Evolutionary conservation across 768 basidiomycete genomes (phyloP).

Genomic region (Cyclocybe cylindracea): DNA sequence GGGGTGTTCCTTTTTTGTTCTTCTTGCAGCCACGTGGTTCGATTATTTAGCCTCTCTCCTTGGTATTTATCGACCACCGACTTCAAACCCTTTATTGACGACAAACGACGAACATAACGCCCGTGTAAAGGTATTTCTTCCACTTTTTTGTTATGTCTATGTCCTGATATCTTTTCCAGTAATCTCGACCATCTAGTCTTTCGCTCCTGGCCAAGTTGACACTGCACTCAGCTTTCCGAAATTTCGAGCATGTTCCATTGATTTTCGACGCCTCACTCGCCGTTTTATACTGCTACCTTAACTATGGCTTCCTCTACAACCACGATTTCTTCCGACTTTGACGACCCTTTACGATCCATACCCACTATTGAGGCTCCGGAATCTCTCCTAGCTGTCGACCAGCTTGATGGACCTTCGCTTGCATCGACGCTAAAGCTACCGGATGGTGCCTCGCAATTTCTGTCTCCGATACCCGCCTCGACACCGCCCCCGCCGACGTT

Average conservation of each 20-base stretch:
- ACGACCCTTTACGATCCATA: constrained; percentile 30
- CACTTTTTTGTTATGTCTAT: not conserved
- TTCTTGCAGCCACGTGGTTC: not conserved
- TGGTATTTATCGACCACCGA: not conserved
- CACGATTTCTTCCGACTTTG: constrained; percentile 16
- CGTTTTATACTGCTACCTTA: constrained; percentile 11
- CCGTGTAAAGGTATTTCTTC: constrained; percentile 13
- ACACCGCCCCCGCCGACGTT: constrained; percentile 44
- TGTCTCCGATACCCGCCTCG: constrained; percentile 42
- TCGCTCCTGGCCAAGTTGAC: constrained; percentile 7
- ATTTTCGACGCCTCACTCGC: constrained; percentile 13
- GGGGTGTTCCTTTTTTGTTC: not conserved
- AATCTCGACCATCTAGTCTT: not conserved
- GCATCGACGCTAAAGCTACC: constrained; percentile 26
- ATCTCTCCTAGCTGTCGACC: constrained; percentile 21
- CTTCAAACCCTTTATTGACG: constrained; percentile 12
- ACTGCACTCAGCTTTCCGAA: constrained; percentile 2
- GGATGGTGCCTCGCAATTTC: constrained; percentile 26
- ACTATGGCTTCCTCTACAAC: constrained; percentile 23
- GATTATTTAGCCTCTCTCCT: not conserved
- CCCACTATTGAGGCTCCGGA: constrained; percentile 24
- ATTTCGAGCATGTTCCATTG: constrained; percentile 32
- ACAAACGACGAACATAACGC: constrained; percentile 26
- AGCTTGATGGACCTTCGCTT: constrained; percentile 20
- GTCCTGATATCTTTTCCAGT: constrained; percentile 10